phyloP scores from a whole-genome alignment of 306 rosid species.

The Quercus glauca region DNA sequence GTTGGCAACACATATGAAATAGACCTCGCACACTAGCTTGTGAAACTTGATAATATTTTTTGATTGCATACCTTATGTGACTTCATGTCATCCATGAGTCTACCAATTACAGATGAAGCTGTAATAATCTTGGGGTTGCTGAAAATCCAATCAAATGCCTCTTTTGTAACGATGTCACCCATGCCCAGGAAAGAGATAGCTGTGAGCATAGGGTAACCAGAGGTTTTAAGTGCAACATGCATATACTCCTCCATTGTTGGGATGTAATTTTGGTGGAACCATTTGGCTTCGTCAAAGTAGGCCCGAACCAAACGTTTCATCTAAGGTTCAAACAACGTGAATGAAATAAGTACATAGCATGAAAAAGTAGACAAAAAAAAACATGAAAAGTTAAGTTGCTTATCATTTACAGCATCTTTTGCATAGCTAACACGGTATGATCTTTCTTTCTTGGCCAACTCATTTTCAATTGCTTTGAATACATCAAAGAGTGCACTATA shows the following conservation, averaged over 20 bases:
- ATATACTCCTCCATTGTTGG: slow-evolving; percentile 41
- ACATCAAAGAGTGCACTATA: not conserved
- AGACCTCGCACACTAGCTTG: no score
- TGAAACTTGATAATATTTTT: no score
- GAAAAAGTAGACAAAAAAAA: no score
- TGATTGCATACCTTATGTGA: slow-evolving; percentile 33
- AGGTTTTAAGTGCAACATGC: slow-evolving; percentile 3
- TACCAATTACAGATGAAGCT: slow-evolving; percentile 10
- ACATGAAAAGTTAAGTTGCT: no score
- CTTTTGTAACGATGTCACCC: slow-evolving; percentile 19
- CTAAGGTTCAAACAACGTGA: not conserved
- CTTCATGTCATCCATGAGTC: slow-evolving; percentile 31
- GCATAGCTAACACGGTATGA: slow-evolving; percentile 12
- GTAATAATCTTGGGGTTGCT: slow-evolving; percentile 21
- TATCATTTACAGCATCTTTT: slow-evolving; percentile 17
- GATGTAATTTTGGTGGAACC: slow-evolving; percentile 23
- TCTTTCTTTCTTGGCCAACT: slow-evolving; percentile 14
- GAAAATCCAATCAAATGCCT: slow-evolving; percentile 33
- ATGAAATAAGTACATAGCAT: no score
- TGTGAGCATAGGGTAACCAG: not conserved
- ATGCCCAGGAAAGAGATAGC: slow-evolving; percentile 10
- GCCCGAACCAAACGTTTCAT: slow-evolving; percentile 9
- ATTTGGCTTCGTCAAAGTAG: slow-evolving; percentile 30
- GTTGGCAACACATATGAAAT: no score
- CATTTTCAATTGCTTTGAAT: slow-evolving; percentile 28